Base-by-base conservation (phyloP, 768 basidiomycete genomes). In the Candolleomyces eurysporus region DNA sequence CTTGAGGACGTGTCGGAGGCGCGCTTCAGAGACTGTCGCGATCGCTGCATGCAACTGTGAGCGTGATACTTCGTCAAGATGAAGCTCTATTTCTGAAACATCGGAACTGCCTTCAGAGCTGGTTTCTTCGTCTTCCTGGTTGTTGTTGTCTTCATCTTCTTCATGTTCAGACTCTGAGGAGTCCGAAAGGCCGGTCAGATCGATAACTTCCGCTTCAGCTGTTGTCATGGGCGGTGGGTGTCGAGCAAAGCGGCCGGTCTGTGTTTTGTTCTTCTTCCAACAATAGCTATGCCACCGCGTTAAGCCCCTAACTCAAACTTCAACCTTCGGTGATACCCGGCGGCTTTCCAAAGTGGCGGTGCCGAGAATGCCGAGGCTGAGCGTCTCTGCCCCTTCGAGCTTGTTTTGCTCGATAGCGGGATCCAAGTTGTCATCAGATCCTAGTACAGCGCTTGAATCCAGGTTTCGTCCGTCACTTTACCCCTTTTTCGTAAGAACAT, bases 31-130 rank as follows among this genome's bases (percentile, higher is more conserved):
- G 50, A 80, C 69, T 16, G 75, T 71, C 54, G 72, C 69, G 63
- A 84, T 78, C 3, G 80, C 80, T 14, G 68, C 71, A 46, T 73
- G 76, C 51, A 85, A 69, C 61, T 78, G 78, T 7, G 71, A 69
- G 42, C 80, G 78, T 5, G 81, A 78, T 19, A 73, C 70, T 49
- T 70, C 74, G 67, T 77, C 75, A 21, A 82, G 60, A 10, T 69
- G 68, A 58, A 76, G 73, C 64, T 76, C 74, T 53, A 73, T 73
- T 42, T 76, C 76, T 50, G 73, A 75, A 11, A 30, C 65, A 26
- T 75, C 72, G 48, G 69, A 71, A 17, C 58, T 61, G 19, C 58
- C 65, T 49, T 71, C 69, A 22, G 66, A 68, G 21, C 26, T 26
- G 26, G 2, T 2, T 4, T 58, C 62, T 30, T 53, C 55, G 11